Evolutionary conservation across 78 protist genomes (phyloP), one percentile per base, ranked within the genome.

Genomic region (Bodo saltans): DNA sequence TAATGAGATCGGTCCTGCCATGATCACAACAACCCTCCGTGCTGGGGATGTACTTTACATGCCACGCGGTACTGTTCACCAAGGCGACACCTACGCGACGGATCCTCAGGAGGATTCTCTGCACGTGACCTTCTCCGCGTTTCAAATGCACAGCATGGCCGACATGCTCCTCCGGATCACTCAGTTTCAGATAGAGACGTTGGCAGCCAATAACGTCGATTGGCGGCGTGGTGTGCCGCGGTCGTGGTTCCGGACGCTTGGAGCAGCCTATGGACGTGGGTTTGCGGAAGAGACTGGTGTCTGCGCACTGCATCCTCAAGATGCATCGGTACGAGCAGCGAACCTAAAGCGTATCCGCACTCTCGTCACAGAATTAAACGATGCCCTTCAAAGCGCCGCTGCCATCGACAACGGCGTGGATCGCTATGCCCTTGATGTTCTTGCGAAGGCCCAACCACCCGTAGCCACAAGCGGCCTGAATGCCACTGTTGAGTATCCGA

Each of bases 41-140:
- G 86, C 93, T 0, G 97, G 97, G 23, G 97, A 95, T 42, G 26
- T 95, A 8, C 73, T 95, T 74, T 95, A 95, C 87, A 83, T 95
- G 33, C 97, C 97, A 27, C 74, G 97, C 47, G 97, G 97, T 27
- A 35, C 70, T 8, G 88, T 95, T 28, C 97, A 95, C 85, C 94
- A 95, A 70, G 84, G 78, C n/a, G 33, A 37, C 60, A 41, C 29
- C 3, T 33, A 26, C 12, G 72, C 35, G 35, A 8, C 35, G 60
- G 17, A 42, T 17, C 8, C 12, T 2, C 87, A 81, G 33, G 74
- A 42, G 69, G 91, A 85, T 35, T 88, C 93, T 29, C 33, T 88
- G 4, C 97, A 94, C 69, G 68, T 92, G 23, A 92, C 97, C 34
- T 39, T 94, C n/a, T 88, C 93, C 38, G 85, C 91, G 0, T 80